phyloP scores from a whole-genome alignment of 192 early-diverging fungal species.

The Entomortierella parvispora region DNA sequence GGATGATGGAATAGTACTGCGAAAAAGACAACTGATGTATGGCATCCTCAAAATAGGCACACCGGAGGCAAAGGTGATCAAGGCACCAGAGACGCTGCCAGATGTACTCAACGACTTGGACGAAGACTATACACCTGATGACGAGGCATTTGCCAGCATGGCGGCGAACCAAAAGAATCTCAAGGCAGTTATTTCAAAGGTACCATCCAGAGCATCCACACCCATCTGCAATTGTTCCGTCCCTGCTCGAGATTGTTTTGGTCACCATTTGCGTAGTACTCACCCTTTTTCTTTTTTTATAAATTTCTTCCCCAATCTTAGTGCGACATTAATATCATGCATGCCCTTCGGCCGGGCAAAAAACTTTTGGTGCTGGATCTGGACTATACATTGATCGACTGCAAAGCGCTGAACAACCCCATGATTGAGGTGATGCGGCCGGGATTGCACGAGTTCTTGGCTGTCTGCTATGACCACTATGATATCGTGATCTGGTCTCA shows the following conservation, averaged over 20 bases:
- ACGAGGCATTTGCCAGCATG: constrained; percentile 53
- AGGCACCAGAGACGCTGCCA: constrained; percentile 60
- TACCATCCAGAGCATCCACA: neutral
- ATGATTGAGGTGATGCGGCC: constrained; percentile 71
- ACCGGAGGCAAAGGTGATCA: constrained; percentile 63
- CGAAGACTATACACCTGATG: constrained; percentile 61
- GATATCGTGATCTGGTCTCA: constrained; percentile 86
- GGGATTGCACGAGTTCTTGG: constrained; percentile 70
- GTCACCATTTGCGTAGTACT: too few species aligned
- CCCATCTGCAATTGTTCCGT: neutral
- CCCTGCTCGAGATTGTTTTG: neutral
- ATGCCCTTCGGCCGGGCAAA: constrained; percentile 63
- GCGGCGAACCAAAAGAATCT: constrained; percentile 57
- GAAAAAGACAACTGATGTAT: neutral
- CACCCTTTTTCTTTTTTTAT: too few species aligned
- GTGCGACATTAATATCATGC: constrained; percentile 64
- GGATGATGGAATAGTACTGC: too few species aligned
- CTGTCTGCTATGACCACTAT: constrained; percentile 72
- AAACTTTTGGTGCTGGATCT: constrained; percentile 79
- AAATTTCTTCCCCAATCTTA: constrained; percentile 30
- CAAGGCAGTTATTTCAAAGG: constrained; percentile 56
- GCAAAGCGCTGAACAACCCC: constrained; percentile 68
- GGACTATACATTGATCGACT: constrained; percentile 82
- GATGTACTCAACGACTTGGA: constrained; percentile 67
- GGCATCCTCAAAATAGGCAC: constrained; percentile 54